Evolutionary conservation across 805 yeast genomes (phyloP).

Genomic region (Teunomyces cretensis): DNA sequence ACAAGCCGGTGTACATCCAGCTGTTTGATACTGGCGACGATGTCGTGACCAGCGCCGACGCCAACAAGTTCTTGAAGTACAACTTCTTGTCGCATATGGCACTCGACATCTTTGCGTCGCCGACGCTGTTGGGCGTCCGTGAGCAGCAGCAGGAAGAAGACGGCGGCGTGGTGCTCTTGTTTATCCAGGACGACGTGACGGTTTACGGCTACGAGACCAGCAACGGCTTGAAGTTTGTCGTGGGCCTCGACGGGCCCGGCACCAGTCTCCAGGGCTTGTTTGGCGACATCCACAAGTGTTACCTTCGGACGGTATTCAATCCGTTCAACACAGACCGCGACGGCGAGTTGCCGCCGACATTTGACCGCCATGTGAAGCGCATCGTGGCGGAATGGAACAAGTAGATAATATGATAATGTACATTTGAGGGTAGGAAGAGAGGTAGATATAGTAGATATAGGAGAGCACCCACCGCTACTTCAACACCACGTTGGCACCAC

Average conservation of each 20-base stretch:
- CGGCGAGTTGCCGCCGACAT: conserved; percentile 23
- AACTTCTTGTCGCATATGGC: conserved; percentile 78
- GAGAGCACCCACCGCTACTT: conserved; percentile 31
- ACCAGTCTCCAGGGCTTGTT: not conserved
- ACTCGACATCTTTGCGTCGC: conserved; percentile 63
- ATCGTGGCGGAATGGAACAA: conserved; percentile 28
- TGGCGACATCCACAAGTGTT: conserved; percentile 48
- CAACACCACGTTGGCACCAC: conserved; percentile 86
- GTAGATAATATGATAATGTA: not conserved
- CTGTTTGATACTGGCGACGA: conserved; percentile 32
- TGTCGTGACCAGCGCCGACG: conserved; percentile 12
- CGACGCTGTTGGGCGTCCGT: conserved; percentile 38
- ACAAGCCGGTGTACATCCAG: conserved; percentile 61
- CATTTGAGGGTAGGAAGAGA: no score
- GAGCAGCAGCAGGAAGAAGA: conserved; percentile 33
- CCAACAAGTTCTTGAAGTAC: conserved; percentile 55
- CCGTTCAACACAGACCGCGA: conserved; percentile 50
- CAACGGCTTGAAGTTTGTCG: conserved; percentile 64
- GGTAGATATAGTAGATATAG: no score
- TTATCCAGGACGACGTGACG: conserved; percentile 64
- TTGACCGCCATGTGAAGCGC: conserved; percentile 27
- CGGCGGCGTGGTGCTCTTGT: conserved; percentile 45
- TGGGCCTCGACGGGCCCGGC: conserved; percentile 43
- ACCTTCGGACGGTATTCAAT: conserved; percentile 57
- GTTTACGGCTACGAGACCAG: conserved; percentile 70